Base-by-base conservation (phyloP, 208 protist species). In the Trypanosoma melophagium region DNA sequence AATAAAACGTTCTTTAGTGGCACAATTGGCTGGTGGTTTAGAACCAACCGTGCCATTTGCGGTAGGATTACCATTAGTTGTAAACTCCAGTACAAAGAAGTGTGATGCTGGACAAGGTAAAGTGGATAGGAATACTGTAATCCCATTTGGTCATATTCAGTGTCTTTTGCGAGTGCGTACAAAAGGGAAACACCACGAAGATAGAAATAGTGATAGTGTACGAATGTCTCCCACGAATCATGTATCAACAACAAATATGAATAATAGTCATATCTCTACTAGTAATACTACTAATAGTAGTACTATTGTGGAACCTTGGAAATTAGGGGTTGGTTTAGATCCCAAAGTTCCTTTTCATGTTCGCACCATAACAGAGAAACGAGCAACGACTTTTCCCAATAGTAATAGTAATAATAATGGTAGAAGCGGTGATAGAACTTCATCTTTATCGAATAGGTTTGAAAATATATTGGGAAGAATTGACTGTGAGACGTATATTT, bases 401-500 rank as follows among this genome's bases (percentile, higher is more conserved):
- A 25, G 7, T 13, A 14, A 16, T 49, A 51, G 3, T 62, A 49
- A 3, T 19, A 62, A n/a, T 62, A 49, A 1, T 47, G 7, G 2
- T 62, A 54, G 7, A 54, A 54, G 7, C 7, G 42, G 19, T 60
- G 35, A 40, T 59, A 31, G 9, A 28, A 5, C 10, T 12, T 12
- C 49, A 47, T 35, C 49, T 10, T 10, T 35, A 13, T 2, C 3
- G 1, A 10, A 16, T 35, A 10, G 17, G 0, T 17, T 19, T 25
- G 22, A 52, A 41, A 9, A 25, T 0, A 61, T 83, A 54, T 21
- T 89, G 8, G 85, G 83, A 14, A 74, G 82, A 21, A 31, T 56
- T 1, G 85, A 94, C 49, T 83, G 79, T 38, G 85, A 94, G 64
- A 89, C 74, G 3, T 94, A 90, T 63, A 31, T 94, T 19, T 35